Conservation (phyloP, 345 rosid species). For the Rubroshorea leprosula region DNA sequence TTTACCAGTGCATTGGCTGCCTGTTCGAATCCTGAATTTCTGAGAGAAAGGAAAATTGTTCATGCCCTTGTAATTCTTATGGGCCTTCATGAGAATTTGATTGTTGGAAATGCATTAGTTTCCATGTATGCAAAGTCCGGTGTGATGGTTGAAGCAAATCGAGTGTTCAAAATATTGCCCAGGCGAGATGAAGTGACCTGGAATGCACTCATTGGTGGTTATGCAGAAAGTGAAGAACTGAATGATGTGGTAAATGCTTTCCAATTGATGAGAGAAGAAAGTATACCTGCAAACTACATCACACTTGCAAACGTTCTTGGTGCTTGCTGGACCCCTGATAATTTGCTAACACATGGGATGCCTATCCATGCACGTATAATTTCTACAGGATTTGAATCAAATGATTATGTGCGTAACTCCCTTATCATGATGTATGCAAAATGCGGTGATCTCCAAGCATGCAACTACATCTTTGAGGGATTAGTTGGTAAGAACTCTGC, state of each 20-base stretch:
- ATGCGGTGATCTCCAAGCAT: slow-evolving; percentile 63
- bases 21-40: slow-evolving; percentile 46
- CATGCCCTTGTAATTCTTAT: slow-evolving; percentile 55
- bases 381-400: slow-evolving; percentile 52
- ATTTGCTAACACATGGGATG: slow-evolving; percentile 46
- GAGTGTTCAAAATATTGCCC: slow-evolving; percentile 44
- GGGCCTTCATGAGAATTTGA: slow-evolving; percentile 47
- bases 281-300: slow-evolving; percentile 43
- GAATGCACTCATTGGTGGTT: slow-evolving; percentile 82
- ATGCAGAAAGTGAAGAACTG: slow-evolving; percentile 51
- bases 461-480: slow-evolving; percentile 44
- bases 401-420: slow-evolving; percentile 54
- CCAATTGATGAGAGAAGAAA: slow-evolving; percentile 54
- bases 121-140: slow-evolving; percentile 66
- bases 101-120: slow-evolving; percentile 65
- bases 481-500: slow-evolving; percentile 36
- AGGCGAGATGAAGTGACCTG: slow-evolving; percentile 56
- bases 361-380: slow-evolving; percentile 54
- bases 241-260: slow-evolving; percentile 44
- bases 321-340: slow-evolving; percentile 46
- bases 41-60: slow-evolving; percentile 46
- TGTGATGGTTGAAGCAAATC: slow-evolving; percentile 45
- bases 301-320: slow-evolving; percentile 64
- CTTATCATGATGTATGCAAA: slow-evolving; percentile 79
- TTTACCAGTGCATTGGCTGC: slow-evolving; percentile 74